Conservation (phyloP, 352 stramenopile species). For the Albugo laibachii region DNA sequence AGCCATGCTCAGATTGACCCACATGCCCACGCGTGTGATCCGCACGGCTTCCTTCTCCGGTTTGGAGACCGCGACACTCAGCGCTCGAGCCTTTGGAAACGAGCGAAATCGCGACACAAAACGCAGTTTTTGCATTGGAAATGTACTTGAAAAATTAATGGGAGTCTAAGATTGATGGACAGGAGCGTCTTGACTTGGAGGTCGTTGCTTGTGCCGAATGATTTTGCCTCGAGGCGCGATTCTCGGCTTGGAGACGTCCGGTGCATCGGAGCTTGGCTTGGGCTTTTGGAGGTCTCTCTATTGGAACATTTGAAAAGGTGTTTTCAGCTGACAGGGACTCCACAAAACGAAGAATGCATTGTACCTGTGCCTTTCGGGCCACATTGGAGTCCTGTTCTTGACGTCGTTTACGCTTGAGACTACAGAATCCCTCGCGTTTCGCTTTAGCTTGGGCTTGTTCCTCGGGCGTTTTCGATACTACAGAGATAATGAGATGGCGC, state of each 20-base stretch:
- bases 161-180: slow-evolving; percentile 1
- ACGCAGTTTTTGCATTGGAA: slow-evolving; percentile 1
- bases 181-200: slow-evolving; percentile 1
- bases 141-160: neutral
- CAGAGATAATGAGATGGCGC: too few relatives aligned
- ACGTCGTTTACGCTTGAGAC: slow-evolving; percentile 67
- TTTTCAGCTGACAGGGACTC: slow-evolving; percentile 5
- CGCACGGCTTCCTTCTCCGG: slow-evolving; percentile 51
- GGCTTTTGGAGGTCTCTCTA: slow-evolving; percentile 34
- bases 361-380: slow-evolving; percentile 64
- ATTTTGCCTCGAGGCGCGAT: too few relatives aligned
- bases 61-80: too few relatives aligned
- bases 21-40: slow-evolving; percentile 85
- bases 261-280: too few relatives aligned
- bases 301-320: slow-evolving; percentile 19
- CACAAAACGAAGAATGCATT: too few relatives aligned
- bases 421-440: slow-evolving; percentile 39
- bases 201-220: too few relatives aligned
- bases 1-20: slow-evolving; percentile 85
- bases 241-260: slow-evolving; percentile 1
- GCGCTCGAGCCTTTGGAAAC: neutral
- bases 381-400: slow-evolving; percentile 83
- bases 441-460: slow-evolving; percentile 64
- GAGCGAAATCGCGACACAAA: slow-evolving; percentile 1
- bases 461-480: slow-evolving; percentile 66